Evolutionary conservation across 2,329 filamentous ascomycete species (phyloP), one percentile per base, ranked within the genome.

Genomic region (Sporothrix schenckii): DNA sequence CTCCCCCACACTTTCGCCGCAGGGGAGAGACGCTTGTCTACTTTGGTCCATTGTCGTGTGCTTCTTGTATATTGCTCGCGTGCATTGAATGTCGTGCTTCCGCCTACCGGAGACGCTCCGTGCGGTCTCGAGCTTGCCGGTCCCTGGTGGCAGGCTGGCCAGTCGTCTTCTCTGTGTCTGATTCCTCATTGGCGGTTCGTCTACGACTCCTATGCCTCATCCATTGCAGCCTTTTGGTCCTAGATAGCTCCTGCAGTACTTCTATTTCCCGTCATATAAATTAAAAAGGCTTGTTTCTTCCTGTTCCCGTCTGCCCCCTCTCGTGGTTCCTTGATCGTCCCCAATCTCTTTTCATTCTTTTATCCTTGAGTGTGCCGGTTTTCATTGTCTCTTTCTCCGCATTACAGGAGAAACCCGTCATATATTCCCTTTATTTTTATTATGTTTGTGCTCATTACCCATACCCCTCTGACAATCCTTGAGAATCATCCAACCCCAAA

Each of bases 251-350:
- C 7, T 34, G 2, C 39, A 50, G 50, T 63, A 21, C 24, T 44
- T 70, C 13, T 52, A 47, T 66, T 58, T 49, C 34, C 16, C 61
- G 41, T 60, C 47, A 19, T 61, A 39, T 70, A 65, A 63, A 53
- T 65, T 53, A 49, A n/a, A 69, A 63, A 47, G 65, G 65, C 65
- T 67, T 68, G 44, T 53, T 21, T 44, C 19, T 44, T 54, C 19
- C 41, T 61, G 34, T 16, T 65, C 39, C 19, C 44, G 11, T 58
- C 39, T 11, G 39, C 16, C 14, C 30, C 39, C 50, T n/a, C 41
- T 44, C 52, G 44, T 21, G 9, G 7, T 24, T 63, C 39, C 58
- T 63, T 63, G 14, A 11, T 50, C 9, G n/a, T 30, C 14, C 47
- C 27, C 3, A 21, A 11, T 11, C 4, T 52, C 49, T 16, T 47